Percentiles rank a stretch among this genome's conserved stretches.
phyloP scores from a whole-genome alignment of 2,329 filamentous ascomycete species.

The Talaromyces piceae region DNA sequence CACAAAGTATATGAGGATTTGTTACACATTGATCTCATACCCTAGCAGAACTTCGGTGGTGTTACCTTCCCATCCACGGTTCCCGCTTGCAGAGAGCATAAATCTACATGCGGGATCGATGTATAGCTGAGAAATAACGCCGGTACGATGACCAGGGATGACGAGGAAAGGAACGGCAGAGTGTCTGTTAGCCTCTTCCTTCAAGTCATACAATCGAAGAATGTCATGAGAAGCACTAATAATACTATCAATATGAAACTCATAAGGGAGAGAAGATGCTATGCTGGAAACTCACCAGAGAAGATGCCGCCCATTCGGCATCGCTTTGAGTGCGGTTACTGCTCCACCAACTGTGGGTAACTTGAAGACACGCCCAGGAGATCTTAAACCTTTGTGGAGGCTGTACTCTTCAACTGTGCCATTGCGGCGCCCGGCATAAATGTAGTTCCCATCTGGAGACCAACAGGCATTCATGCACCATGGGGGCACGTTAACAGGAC shows the following conservation, averaged over 20 bases:
- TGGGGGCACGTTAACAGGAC: slow-evolving; percentile 68
- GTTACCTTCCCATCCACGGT: slow-evolving; percentile 87
- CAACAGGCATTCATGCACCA: slow-evolving; percentile 98
- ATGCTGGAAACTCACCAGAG: slow-evolving; percentile 57
- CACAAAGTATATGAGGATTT: not conserved
- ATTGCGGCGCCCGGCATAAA: slow-evolving; percentile 87
- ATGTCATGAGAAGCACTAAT: slow-evolving; percentile 83
- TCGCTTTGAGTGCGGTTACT: slow-evolving; percentile 78
- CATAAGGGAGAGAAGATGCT: slow-evolving; percentile 3
- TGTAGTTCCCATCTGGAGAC: slow-evolving; percentile 90
- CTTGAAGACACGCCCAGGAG: slow-evolving; percentile 70
- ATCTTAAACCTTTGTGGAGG: slow-evolving; percentile 69
- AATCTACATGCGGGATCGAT: slow-evolving; percentile 82
- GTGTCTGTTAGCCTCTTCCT: slow-evolving; percentile 59
- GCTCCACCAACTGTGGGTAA: slow-evolving; percentile 85
- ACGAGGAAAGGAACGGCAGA: slow-evolving; percentile 92
- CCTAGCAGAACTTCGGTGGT: slow-evolving; percentile 86
- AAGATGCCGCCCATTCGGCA: slow-evolving; percentile 88
- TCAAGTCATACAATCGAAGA: slow-evolving; percentile 81
- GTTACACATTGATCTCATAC: slow-evolving; percentile 67
- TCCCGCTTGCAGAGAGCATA: slow-evolving; percentile 87
- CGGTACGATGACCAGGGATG: slow-evolving; percentile 80
- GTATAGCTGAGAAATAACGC: slow-evolving; percentile 78
- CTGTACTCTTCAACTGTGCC: slow-evolving; percentile 91
- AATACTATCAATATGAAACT: not conserved